Evolutionary conservation across 31 red algal species (phyloP), one percentile per base, ranked within the genome.

Genomic region (Odonthalia washingtoniensis): DNA sequence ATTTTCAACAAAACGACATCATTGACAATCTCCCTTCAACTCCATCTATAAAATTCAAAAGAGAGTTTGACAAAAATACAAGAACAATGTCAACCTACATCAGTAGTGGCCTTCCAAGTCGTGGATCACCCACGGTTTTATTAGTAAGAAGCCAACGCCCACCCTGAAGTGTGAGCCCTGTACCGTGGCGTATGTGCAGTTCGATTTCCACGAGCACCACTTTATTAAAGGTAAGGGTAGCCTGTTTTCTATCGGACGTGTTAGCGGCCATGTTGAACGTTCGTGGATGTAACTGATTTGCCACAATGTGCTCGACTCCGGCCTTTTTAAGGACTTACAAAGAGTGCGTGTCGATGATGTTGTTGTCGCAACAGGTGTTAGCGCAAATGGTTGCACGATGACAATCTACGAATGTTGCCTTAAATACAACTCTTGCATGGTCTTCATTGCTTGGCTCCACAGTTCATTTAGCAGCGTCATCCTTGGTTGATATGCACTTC

Each of bases 81-180:
- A 57, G 49, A 57, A 57, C 21, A 14, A 57, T 57, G 49, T 14
- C 12, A 14, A 21, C 21, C 12, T 57, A 57, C 21, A 21, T 57
- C 21, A 69, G 24, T 1, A 5, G 35, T n/a, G 64, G 81, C 21
- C 66, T 43, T 45, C 81, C 40, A 4, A 85, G 40, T 17, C 70
- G 84, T 21, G 84, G 72, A 30, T 87, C 72, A 3, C 84, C 72
- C 28, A 78, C 84, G 60, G 72, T 38, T 87, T 87, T 62, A 17
- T 77, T 0, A 17, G 84, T 66, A 4, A 87, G 72, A 12, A 87
- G 84, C 84, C 84, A 77, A 42, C 84, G 73, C 44, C 76, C 0
- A 31, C 84, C 84, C 16, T 73, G 84, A 57, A 87, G 72, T 34
- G 45, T 57, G 3, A 87, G 70, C 21, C 26, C 72, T 21, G 74